Conservation (phyloP, 2,329 filamentous ascomycete species). For the Alternaria novae-zelandiae region DNA sequence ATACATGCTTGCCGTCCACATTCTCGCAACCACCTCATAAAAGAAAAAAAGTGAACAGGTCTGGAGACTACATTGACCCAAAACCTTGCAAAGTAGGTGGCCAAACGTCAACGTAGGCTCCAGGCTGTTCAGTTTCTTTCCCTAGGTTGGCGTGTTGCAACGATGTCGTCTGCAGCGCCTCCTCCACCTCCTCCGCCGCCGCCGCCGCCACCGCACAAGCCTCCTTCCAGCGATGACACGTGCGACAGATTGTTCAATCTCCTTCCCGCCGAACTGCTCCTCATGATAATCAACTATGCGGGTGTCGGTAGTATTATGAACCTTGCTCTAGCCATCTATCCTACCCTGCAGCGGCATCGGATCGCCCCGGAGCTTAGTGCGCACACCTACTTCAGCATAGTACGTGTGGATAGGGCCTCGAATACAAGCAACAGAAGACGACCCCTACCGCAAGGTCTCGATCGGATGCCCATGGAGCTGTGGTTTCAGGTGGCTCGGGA, state of each 20-base stretch:
- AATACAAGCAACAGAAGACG: background rate
- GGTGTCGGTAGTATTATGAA: constrained; percentile 51
- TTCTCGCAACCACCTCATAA: background rate
- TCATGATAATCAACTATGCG: constrained; percentile 53
- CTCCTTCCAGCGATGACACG: background rate
- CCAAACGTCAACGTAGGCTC: too few relatives aligned
- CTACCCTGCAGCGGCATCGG: constrained; percentile 48
- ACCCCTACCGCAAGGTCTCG: constrained; percentile 2
- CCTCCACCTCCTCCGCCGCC: constrained; percentile 28
- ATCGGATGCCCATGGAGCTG: constrained; percentile 50
- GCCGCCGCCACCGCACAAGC: constrained; percentile 15
- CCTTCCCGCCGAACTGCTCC: constrained; percentile 56
- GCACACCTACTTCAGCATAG: constrained; percentile 34
- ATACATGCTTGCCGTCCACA: too few relatives aligned
- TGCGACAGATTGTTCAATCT: constrained; percentile 38
- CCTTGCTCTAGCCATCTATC: constrained; percentile 56
- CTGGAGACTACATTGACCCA: background rate
- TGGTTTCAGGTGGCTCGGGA: constrained; percentile 49
- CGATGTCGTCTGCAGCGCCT: constrained; percentile 36
- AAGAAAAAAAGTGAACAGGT: background rate
- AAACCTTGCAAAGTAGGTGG: too few relatives aligned
- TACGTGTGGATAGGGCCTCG: constrained; percentile 3
- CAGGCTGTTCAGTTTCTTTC: too few relatives aligned
- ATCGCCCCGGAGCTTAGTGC: constrained; percentile 38
- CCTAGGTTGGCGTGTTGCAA: background rate